Conservation (phyloP, 306 rosid species). For the Geum urbanum region DNA sequence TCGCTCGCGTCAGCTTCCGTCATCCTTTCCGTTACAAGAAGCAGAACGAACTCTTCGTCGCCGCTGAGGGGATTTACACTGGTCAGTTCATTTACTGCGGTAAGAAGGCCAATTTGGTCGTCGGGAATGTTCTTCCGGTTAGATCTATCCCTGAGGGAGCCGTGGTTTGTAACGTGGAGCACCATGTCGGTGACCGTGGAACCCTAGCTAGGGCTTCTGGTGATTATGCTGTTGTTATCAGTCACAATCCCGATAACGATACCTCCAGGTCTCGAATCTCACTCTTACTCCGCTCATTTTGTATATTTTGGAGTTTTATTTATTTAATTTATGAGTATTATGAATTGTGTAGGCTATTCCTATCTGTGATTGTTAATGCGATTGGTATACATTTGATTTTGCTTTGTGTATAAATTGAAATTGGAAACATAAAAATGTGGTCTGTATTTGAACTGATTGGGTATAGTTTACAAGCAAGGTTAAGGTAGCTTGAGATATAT, state of each 20-base stretch:
- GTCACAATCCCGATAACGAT: constrained; percentile 26
- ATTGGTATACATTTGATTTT: too few species aligned
- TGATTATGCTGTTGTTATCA: constrained; percentile 22
- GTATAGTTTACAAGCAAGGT: too few species aligned
- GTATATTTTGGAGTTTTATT: too few species aligned
- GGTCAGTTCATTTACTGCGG: constrained; percentile 23
- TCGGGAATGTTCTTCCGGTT: constrained; percentile 15
- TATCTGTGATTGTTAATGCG: neutral
- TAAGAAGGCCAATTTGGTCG: constrained; percentile 23
- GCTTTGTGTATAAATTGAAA: too few species aligned
- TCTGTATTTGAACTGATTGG: too few species aligned
- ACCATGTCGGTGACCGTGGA: constrained; percentile 22
- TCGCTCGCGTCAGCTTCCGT: constrained; percentile 24
- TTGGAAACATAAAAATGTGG: too few species aligned
- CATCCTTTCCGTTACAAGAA: constrained; percentile 21
- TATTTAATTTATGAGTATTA: neutral
- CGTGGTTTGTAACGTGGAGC: constrained; percentile 19
- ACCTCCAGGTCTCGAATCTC: constrained; percentile 7
- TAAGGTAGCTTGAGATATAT: too few species aligned
- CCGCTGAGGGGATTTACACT: constrained; percentile 18
- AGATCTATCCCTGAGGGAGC: constrained; percentile 25
- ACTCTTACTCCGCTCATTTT: neutral
- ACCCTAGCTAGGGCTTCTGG: constrained; percentile 23
- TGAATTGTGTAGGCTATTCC: neutral
- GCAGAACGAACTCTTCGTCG: constrained; percentile 25